Percentiles rank a stretch among this genome's conserved stretches.
Conservation (phyloP, 1,139 yeast species). For the Nakaseomyces glabratus region DNA sequence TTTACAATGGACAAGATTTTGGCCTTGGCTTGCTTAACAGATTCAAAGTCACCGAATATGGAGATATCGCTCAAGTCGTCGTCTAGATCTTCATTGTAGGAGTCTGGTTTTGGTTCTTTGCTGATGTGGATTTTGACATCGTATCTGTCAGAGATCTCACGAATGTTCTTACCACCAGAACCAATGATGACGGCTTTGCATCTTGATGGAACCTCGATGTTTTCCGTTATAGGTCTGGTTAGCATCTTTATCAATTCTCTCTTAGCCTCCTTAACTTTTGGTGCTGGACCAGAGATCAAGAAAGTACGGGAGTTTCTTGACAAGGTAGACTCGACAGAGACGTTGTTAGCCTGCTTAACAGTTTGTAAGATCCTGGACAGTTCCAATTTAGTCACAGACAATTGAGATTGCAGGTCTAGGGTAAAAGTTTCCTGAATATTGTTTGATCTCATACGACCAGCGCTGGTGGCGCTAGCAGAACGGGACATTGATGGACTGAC, state of each 20-base stretch:
- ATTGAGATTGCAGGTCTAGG: constrained; percentile 57
- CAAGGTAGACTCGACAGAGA: constrained; percentile 76
- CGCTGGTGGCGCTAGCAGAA: constrained; percentile 17
- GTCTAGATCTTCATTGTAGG: constrained; percentile 37
- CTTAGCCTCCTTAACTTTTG: constrained; percentile 61
- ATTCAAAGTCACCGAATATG: constrained; percentile 79
- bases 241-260: constrained; percentile 68
- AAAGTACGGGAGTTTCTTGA: constrained; percentile 75
- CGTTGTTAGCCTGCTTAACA: constrained; percentile 52
- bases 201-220: constrained; percentile 65
- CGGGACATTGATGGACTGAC: constrained; percentile 25
- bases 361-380: constrained; percentile 54
- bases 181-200: constrained; percentile 83
- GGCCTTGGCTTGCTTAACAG: constrained; percentile 64
- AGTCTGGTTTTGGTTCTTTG: constrained; percentile 33
- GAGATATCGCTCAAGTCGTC: constrained; percentile 52
- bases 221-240: constrained; percentile 60
- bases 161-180: constrained; percentile 73
- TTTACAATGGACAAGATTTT: constrained; percentile 66
- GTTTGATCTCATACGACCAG: constrained; percentile 34
- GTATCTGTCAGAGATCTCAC: constrained; percentile 64
- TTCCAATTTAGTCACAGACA: constrained; percentile 55
- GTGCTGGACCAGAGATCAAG: constrained; percentile 69
- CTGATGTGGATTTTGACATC: constrained; percentile 67
- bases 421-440: constrained; percentile 68